Base-by-base conservation (phyloP, 257 asterid species). In the Galeopsis tetrahit region DNA sequence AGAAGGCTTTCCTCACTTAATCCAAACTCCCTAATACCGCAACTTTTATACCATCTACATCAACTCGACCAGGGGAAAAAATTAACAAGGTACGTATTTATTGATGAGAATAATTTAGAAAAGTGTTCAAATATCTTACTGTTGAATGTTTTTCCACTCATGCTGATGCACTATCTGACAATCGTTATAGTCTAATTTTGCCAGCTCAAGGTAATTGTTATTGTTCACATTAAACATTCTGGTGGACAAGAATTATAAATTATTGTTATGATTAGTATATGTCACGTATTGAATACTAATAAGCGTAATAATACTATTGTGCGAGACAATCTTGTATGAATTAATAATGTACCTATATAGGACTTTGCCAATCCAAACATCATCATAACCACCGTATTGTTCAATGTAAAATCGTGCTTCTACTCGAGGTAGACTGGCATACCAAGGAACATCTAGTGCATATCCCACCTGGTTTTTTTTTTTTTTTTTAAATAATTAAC, bases 351-450 rank as follows among this genome's bases (percentile, higher is more conserved):
- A 91, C 97, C 94, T 87, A 79, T 87, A 89, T 13, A 91, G 71
- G 2, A 92, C 81, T 72, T 91, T 91, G 59, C 97, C 96, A 68
- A 91, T 91, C 97, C 97, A 91, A 3, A 87, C 90, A 51, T 89
- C 97, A 8, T 84, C 81, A 1, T 75, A 87, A 4, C 87, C 96
- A 4, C 96, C 97, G n/a, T 91, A 89, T 44, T 87, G 96, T 46
- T 89, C 91, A 39, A 91, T 9, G 74, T 63, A 91, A 44, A 84
- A 80, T 71, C 97, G 71, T 3, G 96, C 80, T 65, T 91, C 97
- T 0, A 91, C 21, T 6, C 97, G 87, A 9, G 96, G 92, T 62
- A 91, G 28, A 67, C 82, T 87, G 7, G 91, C 91, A 48, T 85
- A 87, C 92, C 90, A 89, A 1, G 96, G 96, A 36, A 91, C 63